Evolutionary conservation across 768 basidiomycete genomes (phyloP).

Genomic region (Auriscalpium orientale): DNA sequence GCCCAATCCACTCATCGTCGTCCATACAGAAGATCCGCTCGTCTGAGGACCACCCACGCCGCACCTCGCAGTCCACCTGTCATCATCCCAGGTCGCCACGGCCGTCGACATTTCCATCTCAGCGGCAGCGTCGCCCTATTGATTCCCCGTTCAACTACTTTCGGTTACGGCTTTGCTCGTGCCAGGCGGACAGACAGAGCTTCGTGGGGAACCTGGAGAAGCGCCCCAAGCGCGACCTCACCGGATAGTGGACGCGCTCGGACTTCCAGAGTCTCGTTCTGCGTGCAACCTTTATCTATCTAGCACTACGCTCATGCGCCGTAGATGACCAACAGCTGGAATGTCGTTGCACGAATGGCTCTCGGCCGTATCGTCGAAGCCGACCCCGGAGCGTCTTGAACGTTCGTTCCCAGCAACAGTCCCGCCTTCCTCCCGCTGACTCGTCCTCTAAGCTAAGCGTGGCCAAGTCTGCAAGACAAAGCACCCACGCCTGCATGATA

Average conservation of each 20-base stretch:
- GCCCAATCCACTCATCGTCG: slow-evolving; percentile 49
- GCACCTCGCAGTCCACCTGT: slow-evolving; percentile 14
- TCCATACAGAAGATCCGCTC: slow-evolving; percentile 40
- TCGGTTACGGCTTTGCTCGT: slow-evolving; percentile 49
- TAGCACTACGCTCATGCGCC: not conserved
- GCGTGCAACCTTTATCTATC: slow-evolving; percentile 26
- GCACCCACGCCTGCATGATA: not conserved
- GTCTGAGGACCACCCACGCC: slow-evolving; percentile 6
- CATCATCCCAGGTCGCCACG: slow-evolving; percentile 26
- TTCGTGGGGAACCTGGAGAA: slow-evolving; percentile 72
- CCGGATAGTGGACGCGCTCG: slow-evolving; percentile 63
- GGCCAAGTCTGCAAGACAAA: too few species aligned
- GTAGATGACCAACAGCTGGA: slow-evolving; percentile 87
- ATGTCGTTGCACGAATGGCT: slow-evolving; percentile 78
- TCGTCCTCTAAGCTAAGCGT: too few species aligned
- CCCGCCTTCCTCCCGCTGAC: not conserved
- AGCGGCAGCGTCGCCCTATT: slow-evolving; percentile 14
- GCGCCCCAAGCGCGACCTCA: slow-evolving; percentile 64
- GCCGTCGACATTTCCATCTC: slow-evolving; percentile 36
- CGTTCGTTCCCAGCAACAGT: slow-evolving; percentile 38
- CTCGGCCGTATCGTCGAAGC: slow-evolving; percentile 66
- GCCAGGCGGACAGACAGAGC: slow-evolving; percentile 56
- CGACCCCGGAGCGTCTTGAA: slow-evolving; percentile 65
- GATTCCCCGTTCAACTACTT: slow-evolving; percentile 24
- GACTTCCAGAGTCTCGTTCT: slow-evolving; percentile 80